phyloP scores from a whole-genome alignment of 78 protist genomes.

The Tieghemostelium lacteum region DNA sequence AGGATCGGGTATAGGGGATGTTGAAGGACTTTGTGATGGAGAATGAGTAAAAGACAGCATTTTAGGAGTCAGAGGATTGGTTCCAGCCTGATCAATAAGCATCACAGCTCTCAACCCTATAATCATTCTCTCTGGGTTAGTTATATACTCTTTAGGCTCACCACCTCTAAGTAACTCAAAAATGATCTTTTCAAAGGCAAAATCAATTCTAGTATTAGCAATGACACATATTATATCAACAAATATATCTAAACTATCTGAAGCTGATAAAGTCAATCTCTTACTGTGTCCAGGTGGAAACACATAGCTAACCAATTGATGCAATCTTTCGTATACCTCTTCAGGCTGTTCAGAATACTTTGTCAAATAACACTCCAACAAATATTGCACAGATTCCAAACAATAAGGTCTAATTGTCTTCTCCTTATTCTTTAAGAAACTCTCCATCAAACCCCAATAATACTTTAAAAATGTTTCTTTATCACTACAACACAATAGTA shows the following conservation, averaged over 20 bases:
- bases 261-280: slow-evolving; percentile 35
- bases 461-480: slow-evolving; percentile 65
- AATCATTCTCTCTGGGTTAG: slow-evolving; percentile 72
- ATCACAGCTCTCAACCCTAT: slow-evolving; percentile 63
- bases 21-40: slow-evolving; percentile 7
- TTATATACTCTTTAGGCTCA: slow-evolving; percentile 66
- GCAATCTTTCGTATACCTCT: slow-evolving; percentile 61
- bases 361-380: slow-evolving; percentile 68
- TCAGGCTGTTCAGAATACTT: slow-evolving; percentile 74
- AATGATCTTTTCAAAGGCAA: slow-evolving; percentile 75
- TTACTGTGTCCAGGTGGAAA: slow-evolving; percentile 62
- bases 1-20: slow-evolving; percentile 19
- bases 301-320: slow-evolving; percentile 56
- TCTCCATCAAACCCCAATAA: slow-evolving; percentile 68
- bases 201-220: slow-evolving; percentile 46
- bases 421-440: slow-evolving; percentile 57
- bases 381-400: slow-evolving; percentile 62
- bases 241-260: slow-evolving; percentile 46
- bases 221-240: slow-evolving; percentile 69
- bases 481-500: slow-evolving; percentile 70
- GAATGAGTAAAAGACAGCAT: slow-evolving; percentile 43
- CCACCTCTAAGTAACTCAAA: slow-evolving; percentile 69
- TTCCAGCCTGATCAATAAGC: slow-evolving; percentile 56
- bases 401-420: slow-evolving; percentile 63
- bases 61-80: slow-evolving; percentile 72